Conservation (phyloP, 768 basidiomycete species). For the Lyophyllum decastes region DNA sequence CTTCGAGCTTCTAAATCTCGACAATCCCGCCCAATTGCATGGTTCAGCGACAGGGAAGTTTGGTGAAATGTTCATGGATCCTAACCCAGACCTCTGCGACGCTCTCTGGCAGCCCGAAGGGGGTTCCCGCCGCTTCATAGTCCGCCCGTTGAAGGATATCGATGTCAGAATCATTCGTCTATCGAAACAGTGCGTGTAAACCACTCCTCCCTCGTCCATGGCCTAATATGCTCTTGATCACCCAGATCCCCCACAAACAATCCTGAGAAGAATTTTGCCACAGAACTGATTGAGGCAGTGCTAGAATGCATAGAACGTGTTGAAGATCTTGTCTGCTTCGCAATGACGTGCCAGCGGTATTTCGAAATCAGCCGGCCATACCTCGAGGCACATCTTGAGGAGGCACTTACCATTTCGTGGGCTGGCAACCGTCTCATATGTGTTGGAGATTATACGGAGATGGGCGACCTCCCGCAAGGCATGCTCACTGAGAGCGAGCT, state of each 20-base stretch:
- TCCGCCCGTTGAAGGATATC: too few relatives aligned
- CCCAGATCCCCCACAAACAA: background rate
- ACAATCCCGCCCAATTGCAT: too few relatives aligned
- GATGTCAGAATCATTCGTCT: too few relatives aligned
- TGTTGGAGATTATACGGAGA: slow-evolving; percentile 14
- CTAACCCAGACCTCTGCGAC: too few relatives aligned
- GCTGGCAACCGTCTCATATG: slow-evolving; percentile 23
- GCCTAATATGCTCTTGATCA: background rate
- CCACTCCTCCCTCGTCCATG: background rate
- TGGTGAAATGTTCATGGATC: too few relatives aligned
- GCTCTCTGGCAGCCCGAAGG: too few relatives aligned
- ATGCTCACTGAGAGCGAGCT: slow-evolving; percentile 3
- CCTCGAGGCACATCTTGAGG: background rate
- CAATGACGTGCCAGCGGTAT: slow-evolving; percentile 1
- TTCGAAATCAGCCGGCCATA: slow-evolving; percentile 1
- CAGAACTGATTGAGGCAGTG: background rate
- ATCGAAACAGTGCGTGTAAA: background rate
- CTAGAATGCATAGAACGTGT: background rate
- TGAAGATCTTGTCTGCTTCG: background rate
- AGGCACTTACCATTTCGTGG: slow-evolving; percentile 8
- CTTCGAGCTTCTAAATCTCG: too few relatives aligned
- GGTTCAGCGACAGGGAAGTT: too few relatives aligned
- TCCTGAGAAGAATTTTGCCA: background rate
- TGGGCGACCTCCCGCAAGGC: slow-evolving; percentile 6
- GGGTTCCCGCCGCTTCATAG: too few relatives aligned